Evolutionary conservation across 2,329 filamentous ascomycete species (phyloP), one percentile per base, ranked within the genome.

Genomic region (Aureobasidium sp.): DNA sequence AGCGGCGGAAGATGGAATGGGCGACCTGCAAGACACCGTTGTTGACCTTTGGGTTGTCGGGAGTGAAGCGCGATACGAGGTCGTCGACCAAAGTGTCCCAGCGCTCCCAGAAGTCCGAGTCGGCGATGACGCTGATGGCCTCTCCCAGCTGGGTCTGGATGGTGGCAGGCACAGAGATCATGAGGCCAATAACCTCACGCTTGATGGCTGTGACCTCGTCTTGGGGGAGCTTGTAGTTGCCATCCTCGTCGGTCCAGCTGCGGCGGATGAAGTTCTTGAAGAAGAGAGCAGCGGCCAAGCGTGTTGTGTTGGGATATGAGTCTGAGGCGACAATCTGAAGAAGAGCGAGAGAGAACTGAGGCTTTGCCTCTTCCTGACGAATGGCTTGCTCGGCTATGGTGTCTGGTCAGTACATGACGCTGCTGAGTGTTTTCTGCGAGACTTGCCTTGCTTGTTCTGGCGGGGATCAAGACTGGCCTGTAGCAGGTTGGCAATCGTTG

Each of bases 201-300:
- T 99, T 99, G 81, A 99, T 96, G 47, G 90, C 90, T 32, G 80
- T 78, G 41, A 99, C 92, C 79, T 97, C 94, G 68, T 90, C 84
- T 65, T 81, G 74, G 13, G 89, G 86, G 41, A 99, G 84, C 77
- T 92, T 94, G 81, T 99, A 94, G 75, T 89, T 88, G 72, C 94
- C 92, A 77, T 97, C 90, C 72, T 96, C 93, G 75, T 97, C 90
- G 69, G 91, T 90, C 85, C 95, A 99, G 80, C 92, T 94, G 72
- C 89, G 86, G 75, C 89, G 89, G 72, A 99, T 92, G 76, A 96
- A 96, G 80, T 99, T 99, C 79, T 99, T 99, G 84, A 99, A 99
- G 79, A 90, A 94, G 64, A 99, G 82, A 32, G 94, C 90, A 70
- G 89, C 90, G 7, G 93, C 86, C 46, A 99, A 86, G 65, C 94